Evolutionary conservation across 805 yeast species (phyloP).

Genomic region (Ogataea ramenticola): DNA sequence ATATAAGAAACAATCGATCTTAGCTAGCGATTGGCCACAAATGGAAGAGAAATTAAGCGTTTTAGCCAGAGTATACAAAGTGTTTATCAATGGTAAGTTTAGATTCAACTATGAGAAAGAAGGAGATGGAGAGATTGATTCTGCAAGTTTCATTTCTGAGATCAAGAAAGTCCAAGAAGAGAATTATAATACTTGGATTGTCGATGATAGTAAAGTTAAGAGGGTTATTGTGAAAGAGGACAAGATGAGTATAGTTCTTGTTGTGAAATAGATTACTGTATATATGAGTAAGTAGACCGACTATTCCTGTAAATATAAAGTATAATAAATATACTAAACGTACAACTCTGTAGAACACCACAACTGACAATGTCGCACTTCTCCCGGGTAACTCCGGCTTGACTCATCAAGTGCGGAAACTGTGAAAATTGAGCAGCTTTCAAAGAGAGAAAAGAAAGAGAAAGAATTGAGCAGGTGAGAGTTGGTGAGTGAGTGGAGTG

Average conservation of each 20-base stretch:
- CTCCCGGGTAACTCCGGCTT: not conserved
- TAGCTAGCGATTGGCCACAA: slow-evolving; percentile 61
- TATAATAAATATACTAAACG: no score
- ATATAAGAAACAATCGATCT: slow-evolving; percentile 32
- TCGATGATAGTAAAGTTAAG: slow-evolving; percentile 31
- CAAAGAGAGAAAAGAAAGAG: no score
- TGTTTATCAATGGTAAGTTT: slow-evolving; percentile 72
- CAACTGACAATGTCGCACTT: no score
- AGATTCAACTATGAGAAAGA: slow-evolving; percentile 32
- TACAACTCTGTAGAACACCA: not conserved
- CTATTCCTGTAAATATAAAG: not conserved
- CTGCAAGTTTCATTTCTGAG: not conserved
- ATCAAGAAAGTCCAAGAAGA: no score
- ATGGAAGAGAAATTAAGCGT: slow-evolving; percentile 32
- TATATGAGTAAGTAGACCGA: no score
- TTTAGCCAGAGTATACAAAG: slow-evolving; percentile 35
- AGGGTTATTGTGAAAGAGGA: slow-evolving; percentile 47
- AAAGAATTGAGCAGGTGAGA: no score
- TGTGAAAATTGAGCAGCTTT: no score
- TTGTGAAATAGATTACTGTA: not conserved
- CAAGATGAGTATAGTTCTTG: not conserved
- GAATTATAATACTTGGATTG: not conserved
- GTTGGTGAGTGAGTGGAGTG: no score
- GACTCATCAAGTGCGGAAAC: no score
- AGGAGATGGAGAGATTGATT: not conserved